Evolutionary conservation across 2,329 filamentous ascomycete genomes (phyloP), one percentile per base, ranked within the genome.

Genomic region (Sporothrix inflata): DNA sequence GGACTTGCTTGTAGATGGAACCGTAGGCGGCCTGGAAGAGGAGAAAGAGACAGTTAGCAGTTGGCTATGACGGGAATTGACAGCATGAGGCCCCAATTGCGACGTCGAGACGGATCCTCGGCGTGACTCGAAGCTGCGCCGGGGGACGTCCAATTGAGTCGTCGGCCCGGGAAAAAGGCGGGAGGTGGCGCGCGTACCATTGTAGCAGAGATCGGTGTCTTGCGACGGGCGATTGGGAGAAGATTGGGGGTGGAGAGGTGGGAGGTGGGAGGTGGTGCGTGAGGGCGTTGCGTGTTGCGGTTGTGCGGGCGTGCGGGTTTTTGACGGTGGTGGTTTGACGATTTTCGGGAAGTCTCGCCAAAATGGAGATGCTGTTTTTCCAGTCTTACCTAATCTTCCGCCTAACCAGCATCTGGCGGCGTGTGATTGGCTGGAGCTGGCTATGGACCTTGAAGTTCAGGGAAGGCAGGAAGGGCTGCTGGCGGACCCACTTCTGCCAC

Each of bases 1-100:
- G 71, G 76, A 85, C 86, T 83, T 86, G 85, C 87, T 88, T 87
- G 86, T 89, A 89, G 80, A 93, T 78, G 79, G 83, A 78, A 80
- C 78, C 70, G 55, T 82, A 80, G 79, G 78, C 73, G 75, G 81
- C 79, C 82, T 84, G 78, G 11, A 65, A 16, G 34, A 14, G 66
- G 72, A 74, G 75, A 79, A 77, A 77, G 79, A 78, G 77, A 80
- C 7, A 45, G 70, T 81, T 79, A 81, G 80, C 78, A 75, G 55
- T 53, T 40, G 68, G 11, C 9, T 40, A 6, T 7, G 4, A 12
- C 21, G 49, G 42, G 7, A 49, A 67, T 53, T 34, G 63, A 16
- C 21, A 71, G 69, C 38, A 27, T 65, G 45, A 40, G 53, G 71
- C 76, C 70, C 66, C 69, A n/a, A 24, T 49, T 45, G 24, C 55